Evolutionary conservation across 257 asterid species (phyloP), one percentile per base, ranked within the genome.

Genomic region (Mentha longifolia): DNA sequence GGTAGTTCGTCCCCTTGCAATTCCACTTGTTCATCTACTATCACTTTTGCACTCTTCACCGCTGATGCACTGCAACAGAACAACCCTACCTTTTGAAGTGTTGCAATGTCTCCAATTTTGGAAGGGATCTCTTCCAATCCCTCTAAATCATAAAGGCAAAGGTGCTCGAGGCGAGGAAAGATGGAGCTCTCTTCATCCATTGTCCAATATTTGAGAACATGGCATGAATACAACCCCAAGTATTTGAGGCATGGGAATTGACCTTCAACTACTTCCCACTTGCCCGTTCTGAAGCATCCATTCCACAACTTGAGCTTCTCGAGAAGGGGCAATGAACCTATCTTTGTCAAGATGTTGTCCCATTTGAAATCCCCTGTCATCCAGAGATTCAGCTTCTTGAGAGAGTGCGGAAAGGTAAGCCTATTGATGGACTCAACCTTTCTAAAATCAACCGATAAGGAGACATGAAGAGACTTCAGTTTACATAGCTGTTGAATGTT

Each of bases 91-190:
- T 49, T 14, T 63, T 37, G 8, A 0, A 75, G 54, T 2, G 78
- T 67, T 28, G 49, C 9, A 22, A 67, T 61, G 2, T 75, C 65
- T 47, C 71, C 80, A 33, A 79, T 33, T 0, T 11, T 72, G 0
- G 3, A 47, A 33, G 76, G 74, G 7, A 79, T 67, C 78, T 67
- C 73, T 43, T 54, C 28, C 58, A 79, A 39, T 0, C 33, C 20
- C 0, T 1, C 0, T 5, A 50, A 17, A 0, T 0, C 0, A 1
- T 0, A 0, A 17, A 79, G 64, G 7, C 13, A 2, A 51, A 80
- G 56, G 10, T 37, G 35, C 61, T 80, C 77, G 42, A 80, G 84
- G 58, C 59, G 1, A 0, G 75, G 77, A 3, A 76, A 64, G 59
- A 69, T 64, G 41, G 20, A 35, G 57, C 35, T 5, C 35, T 31